Evolutionary conservation across 768 basidiomycete species (phyloP), one percentile per base, ranked within the genome.

Genomic region (Dentipellis fragilis): DNA sequence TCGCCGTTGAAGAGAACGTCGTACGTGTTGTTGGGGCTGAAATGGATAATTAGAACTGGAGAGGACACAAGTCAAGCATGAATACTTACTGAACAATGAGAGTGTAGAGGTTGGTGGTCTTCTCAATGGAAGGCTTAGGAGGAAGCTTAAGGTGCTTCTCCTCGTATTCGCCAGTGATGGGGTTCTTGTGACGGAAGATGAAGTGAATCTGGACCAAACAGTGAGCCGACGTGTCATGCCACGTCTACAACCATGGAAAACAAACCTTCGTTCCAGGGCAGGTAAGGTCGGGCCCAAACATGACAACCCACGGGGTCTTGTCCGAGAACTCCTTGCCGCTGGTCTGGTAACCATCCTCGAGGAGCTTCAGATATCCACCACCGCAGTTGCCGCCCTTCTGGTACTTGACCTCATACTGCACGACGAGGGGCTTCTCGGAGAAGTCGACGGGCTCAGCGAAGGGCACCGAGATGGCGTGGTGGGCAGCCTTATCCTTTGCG

Each of bases 361-460:
- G 82, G 55, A 98, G 84, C 73, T 98, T 99, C 75, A 98, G 74
- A 74, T 99, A 99, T 39, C 96, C 96, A 75, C 96, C 96, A 71
- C 96, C 96, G 65, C 96, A 98, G 73, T 96, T 96, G 49, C 96
- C 91, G 45, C 95, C 94, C 73, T 97, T 93, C 77, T 99, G 94
- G 71, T 96, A 93, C 75, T 98, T 95, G 75, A 96, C 96, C 69
- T 99, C 96, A 66, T 99, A 99, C 68, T 96, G 93, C 17, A 98
- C 87, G 61, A 98, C 93, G 47, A 98, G 77, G 46, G 94, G 88
- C 72, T 94, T 79, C 56, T 80, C 73, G 63, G 78, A 79, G 74
- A 94, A 90, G 76, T 87, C 84, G 65, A 97, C 75, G 53, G 90
- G 79, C 56, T 77, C 68, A 12, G 72, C 63, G 72, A 99, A 93